phyloP scores from a whole-genome alignment of 2,329 filamentous ascomycete species.

The Aureobasidium lini region DNA sequence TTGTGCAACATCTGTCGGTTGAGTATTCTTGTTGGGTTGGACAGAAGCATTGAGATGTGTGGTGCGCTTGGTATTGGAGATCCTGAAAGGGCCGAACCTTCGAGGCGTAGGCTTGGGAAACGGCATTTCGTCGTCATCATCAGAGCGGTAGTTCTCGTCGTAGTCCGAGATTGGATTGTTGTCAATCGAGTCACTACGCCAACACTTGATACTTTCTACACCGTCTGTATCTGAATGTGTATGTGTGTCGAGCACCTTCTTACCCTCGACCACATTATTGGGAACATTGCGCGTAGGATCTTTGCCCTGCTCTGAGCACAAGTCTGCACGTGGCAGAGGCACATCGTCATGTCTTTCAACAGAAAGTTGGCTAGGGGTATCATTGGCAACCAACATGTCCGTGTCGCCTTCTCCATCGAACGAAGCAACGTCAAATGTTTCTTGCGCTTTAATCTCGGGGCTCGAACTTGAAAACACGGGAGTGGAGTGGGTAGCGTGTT shows the following conservation, averaged over 20 bases:
- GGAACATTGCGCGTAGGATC: neutral
- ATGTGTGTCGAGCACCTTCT: neutral
- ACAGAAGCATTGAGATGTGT: neutral
- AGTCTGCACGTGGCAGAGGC: too few species aligned
- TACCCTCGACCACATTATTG: neutral
- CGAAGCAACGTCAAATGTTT: neutral
- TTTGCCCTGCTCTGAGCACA: too few species aligned
- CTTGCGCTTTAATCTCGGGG: neutral
- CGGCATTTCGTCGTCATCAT: neutral
- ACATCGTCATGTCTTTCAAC: neutral
- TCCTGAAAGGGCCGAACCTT: neutral
- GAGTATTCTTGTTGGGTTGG: neutral
- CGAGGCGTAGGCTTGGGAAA: neutral
- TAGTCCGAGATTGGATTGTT: neutral
- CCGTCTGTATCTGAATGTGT: neutral
- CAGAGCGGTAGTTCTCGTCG: neutral
- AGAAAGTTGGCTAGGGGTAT: neutral
- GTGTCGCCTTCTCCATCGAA: neutral
- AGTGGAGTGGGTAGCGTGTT: neutral
- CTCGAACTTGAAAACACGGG: neutral
- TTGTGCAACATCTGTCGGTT: neutral
- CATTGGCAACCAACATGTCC: neutral
- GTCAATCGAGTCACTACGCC: neutral
- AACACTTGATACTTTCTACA: neutral
- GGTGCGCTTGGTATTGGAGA: neutral